Percentiles rank a stretch among this genome's conserved stretches.
phyloP scores from a whole-genome alignment of 176 grass and related monocot species.

The Aegilops speltoides region DNA sequence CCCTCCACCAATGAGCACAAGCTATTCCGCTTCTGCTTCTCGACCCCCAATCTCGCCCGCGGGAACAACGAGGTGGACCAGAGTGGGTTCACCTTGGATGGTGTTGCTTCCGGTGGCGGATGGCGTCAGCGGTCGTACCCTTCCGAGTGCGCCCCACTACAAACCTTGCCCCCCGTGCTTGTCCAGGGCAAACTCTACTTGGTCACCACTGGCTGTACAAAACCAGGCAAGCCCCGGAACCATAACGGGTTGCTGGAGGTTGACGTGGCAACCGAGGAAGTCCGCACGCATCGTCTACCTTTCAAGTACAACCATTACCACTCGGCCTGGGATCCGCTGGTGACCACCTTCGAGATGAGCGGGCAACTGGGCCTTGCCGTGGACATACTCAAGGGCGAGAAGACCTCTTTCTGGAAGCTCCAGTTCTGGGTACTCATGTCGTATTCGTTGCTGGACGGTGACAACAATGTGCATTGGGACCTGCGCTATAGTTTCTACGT shows the following conservation, averaged over 20 bases:
- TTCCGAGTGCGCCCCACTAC: fast-evolving
- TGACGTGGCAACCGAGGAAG: not conserved
- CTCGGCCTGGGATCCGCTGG: not conserved
- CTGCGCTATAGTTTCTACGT: not conserved
- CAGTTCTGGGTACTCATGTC: not conserved
- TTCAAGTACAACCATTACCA: not conserved
- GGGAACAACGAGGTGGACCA: too few relatives aligned
- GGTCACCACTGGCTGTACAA: not conserved
- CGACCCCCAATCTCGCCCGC: fast-evolving
- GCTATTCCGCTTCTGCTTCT: not conserved
- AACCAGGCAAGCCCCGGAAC: fast-evolving
- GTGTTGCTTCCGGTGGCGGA: not conserved
- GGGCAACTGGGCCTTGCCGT: not conserved
- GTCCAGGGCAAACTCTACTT: not conserved
- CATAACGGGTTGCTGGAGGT: not conserved
- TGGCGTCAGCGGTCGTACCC: not conserved
- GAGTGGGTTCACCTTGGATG: not conserved
- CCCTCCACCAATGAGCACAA: constrained; percentile 1
- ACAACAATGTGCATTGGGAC: not conserved
- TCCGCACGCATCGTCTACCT: not conserved
- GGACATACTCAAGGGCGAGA: not conserved
- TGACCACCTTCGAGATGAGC: not conserved
- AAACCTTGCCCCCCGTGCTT: not conserved
- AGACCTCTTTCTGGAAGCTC: not conserved
- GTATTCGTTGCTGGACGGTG: not conserved